phyloP scores from a whole-genome alignment of 306 rosid species.

The Luffa aegyptiaca region DNA sequence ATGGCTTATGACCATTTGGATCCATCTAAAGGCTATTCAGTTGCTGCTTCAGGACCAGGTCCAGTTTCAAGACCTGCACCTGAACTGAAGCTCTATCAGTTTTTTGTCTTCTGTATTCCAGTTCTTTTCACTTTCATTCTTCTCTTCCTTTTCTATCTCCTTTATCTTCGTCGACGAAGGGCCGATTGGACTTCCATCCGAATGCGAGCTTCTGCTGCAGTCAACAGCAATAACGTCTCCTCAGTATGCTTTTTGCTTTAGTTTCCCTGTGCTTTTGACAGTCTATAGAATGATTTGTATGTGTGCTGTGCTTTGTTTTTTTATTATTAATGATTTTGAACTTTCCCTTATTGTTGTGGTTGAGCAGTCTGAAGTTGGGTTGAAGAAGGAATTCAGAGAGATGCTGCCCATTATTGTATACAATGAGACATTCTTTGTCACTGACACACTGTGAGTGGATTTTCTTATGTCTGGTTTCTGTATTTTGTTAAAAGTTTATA shows the following conservation, averaged over 20 bases:
- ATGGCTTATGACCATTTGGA: conserved; percentile 29
- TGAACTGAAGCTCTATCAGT: conserved; percentile 37
- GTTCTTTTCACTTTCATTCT: conserved; percentile 54
- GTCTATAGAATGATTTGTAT: neutral
- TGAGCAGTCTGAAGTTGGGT: conserved; percentile 39
- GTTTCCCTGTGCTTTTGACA: neutral
- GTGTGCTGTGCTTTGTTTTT: neutral
- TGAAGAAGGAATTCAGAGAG: conserved; percentile 70
- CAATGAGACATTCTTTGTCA: conserved; percentile 67
- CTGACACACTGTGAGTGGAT: conserved; percentile 64
- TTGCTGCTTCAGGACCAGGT: conserved; percentile 6
- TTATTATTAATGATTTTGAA: neutral
- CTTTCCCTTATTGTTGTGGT: neutral
- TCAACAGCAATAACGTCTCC: conserved; percentile 15
- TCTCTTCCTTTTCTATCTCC: conserved; percentile 53
- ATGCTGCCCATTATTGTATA: conserved; percentile 75
- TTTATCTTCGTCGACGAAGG: conserved; percentile 64
- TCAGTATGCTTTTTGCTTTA: conserved; percentile 18
- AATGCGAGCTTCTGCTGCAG: conserved; percentile 22
- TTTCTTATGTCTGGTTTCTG: neutral
- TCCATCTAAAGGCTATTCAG: conserved; percentile 13
- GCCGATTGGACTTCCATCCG: conserved; percentile 48
- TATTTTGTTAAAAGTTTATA: neutral
- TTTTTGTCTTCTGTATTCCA: conserved; percentile 57
- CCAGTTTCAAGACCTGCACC: conserved; percentile 17